Evolutionary conservation across 1,139 yeast species (phyloP).

Genomic region (Geotrichum reessii): DNA sequence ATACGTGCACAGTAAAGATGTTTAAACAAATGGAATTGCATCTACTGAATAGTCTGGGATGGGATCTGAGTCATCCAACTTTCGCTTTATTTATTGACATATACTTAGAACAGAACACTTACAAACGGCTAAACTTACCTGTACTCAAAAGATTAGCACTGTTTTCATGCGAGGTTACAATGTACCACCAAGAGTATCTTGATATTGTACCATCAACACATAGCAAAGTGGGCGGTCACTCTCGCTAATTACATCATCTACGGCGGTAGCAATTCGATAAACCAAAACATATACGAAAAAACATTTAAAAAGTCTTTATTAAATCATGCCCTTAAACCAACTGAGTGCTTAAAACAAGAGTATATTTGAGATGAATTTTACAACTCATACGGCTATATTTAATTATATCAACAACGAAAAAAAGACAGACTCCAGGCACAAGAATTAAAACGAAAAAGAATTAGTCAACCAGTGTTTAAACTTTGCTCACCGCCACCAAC

Average conservation of each 20-base stretch:
- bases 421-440: background rate
- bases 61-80: slow-evolving; percentile 65
- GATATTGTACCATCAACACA: slow-evolving; percentile 53
- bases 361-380: background rate
- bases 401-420: background rate
- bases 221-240: slow-evolving; percentile 64
- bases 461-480: background rate
- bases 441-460: background rate
- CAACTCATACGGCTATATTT: background rate
- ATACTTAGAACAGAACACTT: slow-evolving; percentile 17
- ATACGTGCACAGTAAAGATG: slow-evolving; percentile 83
- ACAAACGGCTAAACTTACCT: background rate
- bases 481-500: background rate
- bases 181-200: slow-evolving; percentile 66
- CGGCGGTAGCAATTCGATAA: background rate
- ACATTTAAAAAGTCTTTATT: background rate
- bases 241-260: slow-evolving; percentile 41
- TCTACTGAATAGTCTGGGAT: slow-evolving; percentile 73
- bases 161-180: slow-evolving; percentile 69
- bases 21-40: slow-evolving; percentile 95
- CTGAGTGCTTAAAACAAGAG: slow-evolving; percentile 1
- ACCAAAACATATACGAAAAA: background rate
- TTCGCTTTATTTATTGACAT: slow-evolving; percentile 35
- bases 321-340: background rate
- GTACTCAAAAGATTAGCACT: slow-evolving; percentile 37